Evolutionary conservation across 805 yeast genomes (phyloP).

Genomic region (Scheffersomyces ergatensis): DNA sequence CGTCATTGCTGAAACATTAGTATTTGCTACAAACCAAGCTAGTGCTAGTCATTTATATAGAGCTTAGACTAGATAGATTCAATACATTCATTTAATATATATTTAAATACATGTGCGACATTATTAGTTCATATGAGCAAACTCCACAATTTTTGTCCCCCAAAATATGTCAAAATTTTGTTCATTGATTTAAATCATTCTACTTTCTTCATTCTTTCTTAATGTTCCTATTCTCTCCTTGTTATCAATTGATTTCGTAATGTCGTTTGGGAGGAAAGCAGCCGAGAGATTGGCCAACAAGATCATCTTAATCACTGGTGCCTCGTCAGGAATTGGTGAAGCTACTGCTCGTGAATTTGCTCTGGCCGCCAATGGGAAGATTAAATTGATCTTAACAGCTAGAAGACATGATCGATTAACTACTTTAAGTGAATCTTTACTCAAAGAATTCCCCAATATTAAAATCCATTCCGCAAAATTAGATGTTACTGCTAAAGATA

Average conservation of each 20-base stretch:
- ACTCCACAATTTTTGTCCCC: background rate
- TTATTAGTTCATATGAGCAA: background rate
- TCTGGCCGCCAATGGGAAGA: conserved; percentile 33
- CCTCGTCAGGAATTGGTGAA: conserved; percentile 43
- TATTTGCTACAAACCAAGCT: conserved; percentile 86
- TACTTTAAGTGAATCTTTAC: conserved; percentile 22
- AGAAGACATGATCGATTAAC: conserved; percentile 30
- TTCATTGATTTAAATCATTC: too few relatives aligned
- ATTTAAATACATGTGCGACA: background rate
- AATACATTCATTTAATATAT: too few relatives aligned
- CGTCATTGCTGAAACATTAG: conserved; percentile 76
- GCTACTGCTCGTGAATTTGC: conserved; percentile 42
- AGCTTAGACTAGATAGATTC: conserved; percentile 1
- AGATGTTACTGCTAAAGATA: conserved; percentile 26
- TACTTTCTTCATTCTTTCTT: too few relatives aligned
- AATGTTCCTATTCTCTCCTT: background rate
- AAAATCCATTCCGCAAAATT: conserved; percentile 27
- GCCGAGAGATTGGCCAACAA: conserved; percentile 39
- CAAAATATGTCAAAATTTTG: background rate
- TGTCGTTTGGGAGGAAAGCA: conserved; percentile 37
- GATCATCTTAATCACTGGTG: conserved; percentile 38
- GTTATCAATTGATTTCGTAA: conserved; percentile 5
- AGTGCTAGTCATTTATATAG: conserved; percentile 61
- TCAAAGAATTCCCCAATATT: conserved; percentile 19
- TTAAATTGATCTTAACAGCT: conserved; percentile 36